phyloP scores from a whole-genome alignment of 192 early-diverging fungal genomes.

The Coemansia asiatica region DNA sequence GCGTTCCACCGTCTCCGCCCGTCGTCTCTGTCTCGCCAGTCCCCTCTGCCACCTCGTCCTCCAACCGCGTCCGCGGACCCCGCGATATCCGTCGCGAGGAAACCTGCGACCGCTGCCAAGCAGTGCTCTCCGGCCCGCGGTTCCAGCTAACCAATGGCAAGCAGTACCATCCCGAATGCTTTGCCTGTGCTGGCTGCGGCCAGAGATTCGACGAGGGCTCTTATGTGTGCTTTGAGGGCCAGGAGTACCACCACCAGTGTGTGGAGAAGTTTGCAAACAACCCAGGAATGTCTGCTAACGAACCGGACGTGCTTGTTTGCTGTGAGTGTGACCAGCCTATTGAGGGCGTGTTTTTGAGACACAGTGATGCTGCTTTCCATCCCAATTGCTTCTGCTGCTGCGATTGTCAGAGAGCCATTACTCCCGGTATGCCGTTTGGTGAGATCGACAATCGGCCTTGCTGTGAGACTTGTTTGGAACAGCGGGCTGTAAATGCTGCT shows the following conservation, averaged over 20 bases:
- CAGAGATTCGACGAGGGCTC: constrained; percentile 58
- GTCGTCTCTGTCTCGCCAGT: constrained; percentile 49
- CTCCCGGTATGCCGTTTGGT: constrained; percentile 57
- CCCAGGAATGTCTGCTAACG: neutral
- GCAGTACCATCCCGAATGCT: constrained; percentile 58
- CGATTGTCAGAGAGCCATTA: constrained; percentile 47
- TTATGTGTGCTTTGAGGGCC: constrained; percentile 57
- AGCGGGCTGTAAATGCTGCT: constrained; percentile 15
- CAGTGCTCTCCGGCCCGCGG: constrained; percentile 41
- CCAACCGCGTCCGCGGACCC: constrained; percentile 25
- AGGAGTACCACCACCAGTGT: constrained; percentile 59
- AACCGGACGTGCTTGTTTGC: constrained; percentile 20
- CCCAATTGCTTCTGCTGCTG: constrained; percentile 54
- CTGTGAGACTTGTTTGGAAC: constrained; percentile 52
- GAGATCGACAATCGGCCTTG: constrained; percentile 43
- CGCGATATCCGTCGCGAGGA: constrained; percentile 39
- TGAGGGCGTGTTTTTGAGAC: constrained; percentile 50
- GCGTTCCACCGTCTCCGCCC: constrained; percentile 52
- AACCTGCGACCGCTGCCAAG: constrained; percentile 47
- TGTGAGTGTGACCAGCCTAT: constrained; percentile 34
- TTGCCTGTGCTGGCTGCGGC: constrained; percentile 53
- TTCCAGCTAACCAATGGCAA: constrained; percentile 59
- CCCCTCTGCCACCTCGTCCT: constrained; percentile 23
- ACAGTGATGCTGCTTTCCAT: constrained; percentile 46
- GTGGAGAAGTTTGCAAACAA: constrained; percentile 29